phyloP scores from a whole-genome alignment of 139 green algal genomes.

The Coccomyxa sp. region DNA sequence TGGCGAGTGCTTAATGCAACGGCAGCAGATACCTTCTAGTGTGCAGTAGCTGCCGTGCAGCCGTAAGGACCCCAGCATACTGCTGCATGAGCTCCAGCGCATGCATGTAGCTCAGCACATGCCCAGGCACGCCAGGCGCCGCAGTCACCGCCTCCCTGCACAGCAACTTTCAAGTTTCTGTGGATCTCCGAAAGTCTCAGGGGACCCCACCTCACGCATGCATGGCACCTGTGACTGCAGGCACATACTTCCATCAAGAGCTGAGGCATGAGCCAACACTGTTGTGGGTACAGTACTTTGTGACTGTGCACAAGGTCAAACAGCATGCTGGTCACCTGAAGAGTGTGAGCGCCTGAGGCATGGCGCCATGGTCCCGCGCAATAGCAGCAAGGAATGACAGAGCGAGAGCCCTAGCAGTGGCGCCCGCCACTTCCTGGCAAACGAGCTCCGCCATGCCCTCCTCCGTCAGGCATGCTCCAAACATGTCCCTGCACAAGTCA shows the following conservation, averaged over 20 bases:
- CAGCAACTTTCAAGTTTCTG: too few relatives aligned
- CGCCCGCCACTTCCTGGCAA: constrained; percentile 11
- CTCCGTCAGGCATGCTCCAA: constrained; percentile 38
- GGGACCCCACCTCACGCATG: too few relatives aligned
- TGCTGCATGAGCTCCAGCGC: constrained; percentile 50
- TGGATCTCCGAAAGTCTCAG: too few relatives aligned
- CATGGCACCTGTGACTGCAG: background rate
- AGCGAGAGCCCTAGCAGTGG: constrained; percentile 21
- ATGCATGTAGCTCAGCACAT: constrained; percentile 56
- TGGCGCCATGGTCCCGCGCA: constrained; percentile 34
- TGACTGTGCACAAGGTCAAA: background rate
- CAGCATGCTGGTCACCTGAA: background rate
- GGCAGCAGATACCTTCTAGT: constrained; percentile 6
- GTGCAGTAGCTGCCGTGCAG: too few relatives aligned
- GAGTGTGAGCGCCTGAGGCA: background rate
- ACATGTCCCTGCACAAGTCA: constrained; percentile 17
- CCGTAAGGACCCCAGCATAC: constrained; percentile 21
- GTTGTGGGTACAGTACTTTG: background rate
- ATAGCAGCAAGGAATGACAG: constrained; percentile 57
- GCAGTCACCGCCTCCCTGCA: constrained; percentile 18
- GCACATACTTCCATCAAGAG: background rate
- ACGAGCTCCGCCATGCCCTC: constrained; percentile 19
- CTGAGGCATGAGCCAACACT: background rate
- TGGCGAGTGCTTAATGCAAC: constrained; percentile 1
- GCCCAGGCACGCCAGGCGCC: constrained; percentile 28